A percentile compares a stretch with the other conserved stretches of the same genome.
Evolutionary conservation across 2,329 filamentous ascomycete species (phyloP).

Genomic region (Clarireedia monteithiana): DNA sequence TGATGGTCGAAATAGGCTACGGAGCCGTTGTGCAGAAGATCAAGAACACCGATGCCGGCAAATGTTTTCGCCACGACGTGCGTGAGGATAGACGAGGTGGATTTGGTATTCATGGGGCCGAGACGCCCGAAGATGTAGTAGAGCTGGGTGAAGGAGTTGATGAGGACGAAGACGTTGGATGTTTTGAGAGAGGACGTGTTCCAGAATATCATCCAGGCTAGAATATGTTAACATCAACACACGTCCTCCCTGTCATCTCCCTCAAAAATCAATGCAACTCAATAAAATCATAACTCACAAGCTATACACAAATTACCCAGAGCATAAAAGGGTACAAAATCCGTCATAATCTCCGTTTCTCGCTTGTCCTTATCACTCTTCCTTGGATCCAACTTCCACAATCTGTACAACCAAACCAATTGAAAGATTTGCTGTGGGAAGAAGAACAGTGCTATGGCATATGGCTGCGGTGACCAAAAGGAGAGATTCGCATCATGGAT

Average conservation of each 20-base stretch:
- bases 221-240: background rate
- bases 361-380: conserved; percentile 30
- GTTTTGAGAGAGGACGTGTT: conserved; percentile 41
- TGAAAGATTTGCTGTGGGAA: conserved; percentile 53
- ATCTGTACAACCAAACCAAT: conserved; percentile 47
- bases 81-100: conserved; percentile 45
- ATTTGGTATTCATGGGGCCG: conserved; percentile 40
- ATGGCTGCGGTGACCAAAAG: conserved; percentile 51
- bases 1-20: conserved; percentile 47
- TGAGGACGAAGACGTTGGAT: conserved; percentile 46
- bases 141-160: conserved; percentile 48
- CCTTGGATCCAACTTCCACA: conserved; percentile 41
- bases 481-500: conserved; percentile 50
- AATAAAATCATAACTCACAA: conserved; percentile 31
- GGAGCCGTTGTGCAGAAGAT: conserved; percentile 50
- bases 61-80: conserved; percentile 52
- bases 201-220: conserved; percentile 56
- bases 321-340: conserved; percentile 47
- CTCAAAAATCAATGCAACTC: background rate
- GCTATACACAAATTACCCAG: conserved; percentile 53
- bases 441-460: conserved; percentile 53
- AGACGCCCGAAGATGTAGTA: conserved; percentile 44
- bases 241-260: background rate
- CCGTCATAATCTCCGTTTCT: conserved; percentile 42
- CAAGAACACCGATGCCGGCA: conserved; percentile 51